Evolutionary conservation across 2,329 filamentous ascomycete genomes (phyloP), one percentile per base, ranked within the genome.

Genomic region (Cladosporium oxysporum): DNA sequence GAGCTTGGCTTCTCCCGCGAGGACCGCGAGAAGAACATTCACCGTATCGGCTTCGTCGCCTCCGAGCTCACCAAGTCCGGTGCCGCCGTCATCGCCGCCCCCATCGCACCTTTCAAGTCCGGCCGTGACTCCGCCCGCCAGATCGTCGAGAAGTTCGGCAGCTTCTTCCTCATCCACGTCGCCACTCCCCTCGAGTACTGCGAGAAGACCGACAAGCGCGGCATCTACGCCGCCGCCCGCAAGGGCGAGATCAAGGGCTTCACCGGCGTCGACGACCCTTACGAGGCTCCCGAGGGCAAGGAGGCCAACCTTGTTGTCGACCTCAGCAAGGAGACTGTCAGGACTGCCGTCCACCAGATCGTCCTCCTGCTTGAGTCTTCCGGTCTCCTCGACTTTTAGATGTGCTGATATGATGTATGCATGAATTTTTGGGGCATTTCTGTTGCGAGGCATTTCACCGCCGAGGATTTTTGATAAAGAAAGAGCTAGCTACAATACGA

Each of bases 181-280:
- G 92, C 92, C 49, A 99, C 95, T 57, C 88, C 92, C 29, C 88
- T 99, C 69, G 93, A 96, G 82, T 88, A 94, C 83, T 91, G 90
- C 77, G 95, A 99, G 86, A 92, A 91, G 87, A 97, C 92, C 33
- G 95, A 99, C 81, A 93, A 92, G 84, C 87, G 90, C 68, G 95
- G 95, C 67, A 89, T 97, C 76, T 99, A 98, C 81, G 86, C 86
- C 71, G 87, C 88, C 78, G 95, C 95, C 49, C 87, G 95, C 69
- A 86, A 84, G 23, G 95, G 95, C 66, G 91, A 97, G 83, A 96
- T 99, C 81, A 95, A 93, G 88, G 93, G 93, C 70, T 99, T 99
- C 86, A 99, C 95, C 8, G 95, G 95, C 75, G 93, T 99, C 66
- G 94, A 98, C 77, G 94, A 98, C 83, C 93, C 95, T 58, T 99